A percentile compares a stretch with the other conserved stretches of the same genome.
Evolutionary conservation across 2,329 filamentous ascomycete genomes (phyloP).

Genomic region (Ophiocordyceps sinensis): DNA sequence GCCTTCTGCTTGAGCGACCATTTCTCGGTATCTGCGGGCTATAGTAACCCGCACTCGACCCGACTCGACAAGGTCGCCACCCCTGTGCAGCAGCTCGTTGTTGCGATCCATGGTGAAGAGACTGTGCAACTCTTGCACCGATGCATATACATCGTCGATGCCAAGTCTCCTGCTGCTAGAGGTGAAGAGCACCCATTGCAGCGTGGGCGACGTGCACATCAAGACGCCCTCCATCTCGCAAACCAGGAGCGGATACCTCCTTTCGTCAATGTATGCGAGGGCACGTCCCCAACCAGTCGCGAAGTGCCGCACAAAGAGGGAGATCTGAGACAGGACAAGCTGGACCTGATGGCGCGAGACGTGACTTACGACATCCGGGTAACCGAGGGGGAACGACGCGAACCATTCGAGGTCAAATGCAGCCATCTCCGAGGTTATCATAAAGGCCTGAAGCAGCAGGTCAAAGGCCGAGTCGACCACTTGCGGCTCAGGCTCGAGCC

Average conservation of each 20-base stretch:
- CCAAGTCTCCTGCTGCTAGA: constrained; percentile 13
- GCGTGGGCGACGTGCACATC: constrained; percentile 10
- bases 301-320: constrained; percentile 11
- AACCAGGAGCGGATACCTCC: constrained; percentile 14
- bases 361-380: not conserved
- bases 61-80: not conserved
- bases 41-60: not conserved
- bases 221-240: constrained; percentile 11
- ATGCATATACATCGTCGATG: constrained; percentile 6
- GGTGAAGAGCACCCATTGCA: constrained; percentile 15
- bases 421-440: constrained; percentile 10
- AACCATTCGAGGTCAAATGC: constrained; percentile 13
- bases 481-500: constrained; percentile 5
- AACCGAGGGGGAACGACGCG: constrained; percentile 11
- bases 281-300: constrained; percentile 8
- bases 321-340: constrained; percentile 2
- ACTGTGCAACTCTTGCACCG: constrained; percentile 6
- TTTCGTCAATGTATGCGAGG: constrained; percentile 3
- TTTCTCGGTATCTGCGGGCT: not conserved
- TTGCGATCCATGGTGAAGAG: constrained; percentile 12
- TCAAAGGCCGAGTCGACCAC: constrained; percentile 10
- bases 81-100: constrained; percentile 6
- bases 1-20: not conserved
- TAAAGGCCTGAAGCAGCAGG: constrained; percentile 7
- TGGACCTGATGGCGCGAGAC: not conserved